These are phyloP conservation scores for Penicillium dipodomyicola DNA, from an alignment of 495 filamentous ascomycete species.

Conservation along the genomic window DNA sequence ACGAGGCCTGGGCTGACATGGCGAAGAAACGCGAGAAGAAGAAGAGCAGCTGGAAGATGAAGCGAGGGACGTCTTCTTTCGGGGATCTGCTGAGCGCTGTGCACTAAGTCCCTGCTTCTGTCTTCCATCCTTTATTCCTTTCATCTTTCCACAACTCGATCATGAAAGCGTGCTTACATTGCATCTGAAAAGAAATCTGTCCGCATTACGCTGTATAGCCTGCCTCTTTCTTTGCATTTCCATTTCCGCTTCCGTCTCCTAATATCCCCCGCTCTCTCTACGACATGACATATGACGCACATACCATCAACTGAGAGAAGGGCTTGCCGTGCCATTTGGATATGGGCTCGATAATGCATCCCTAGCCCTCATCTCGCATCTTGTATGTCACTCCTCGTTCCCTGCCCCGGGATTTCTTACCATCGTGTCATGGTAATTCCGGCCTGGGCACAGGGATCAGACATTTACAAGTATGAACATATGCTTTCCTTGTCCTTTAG, in stretches of 20 bases:
- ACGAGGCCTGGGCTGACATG: constrained; percentile 85
- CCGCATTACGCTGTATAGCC: constrained; percentile 4
- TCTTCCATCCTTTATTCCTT: background rate
- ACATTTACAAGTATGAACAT: constrained; percentile 20
- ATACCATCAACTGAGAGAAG: constrained; percentile 18
- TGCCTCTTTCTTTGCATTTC: background rate
- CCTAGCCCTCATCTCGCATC: constrained; percentile 3
- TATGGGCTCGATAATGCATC: constrained; percentile 4
- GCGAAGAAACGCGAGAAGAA: constrained; percentile 79
- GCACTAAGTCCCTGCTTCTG: constrained; percentile 28
- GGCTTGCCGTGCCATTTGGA: constrained; percentile 1
- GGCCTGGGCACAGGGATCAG: background rate
- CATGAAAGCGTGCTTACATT: background rate
- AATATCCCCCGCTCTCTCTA: constrained; percentile 8
- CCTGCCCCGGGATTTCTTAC: constrained; percentile 3
- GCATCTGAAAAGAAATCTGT: constrained; percentile 2
- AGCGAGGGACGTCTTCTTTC: constrained; percentile 51
- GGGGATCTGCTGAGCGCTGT: constrained; percentile 46
- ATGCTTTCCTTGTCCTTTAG: constrained; percentile 10
- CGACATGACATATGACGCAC: constrained; percentile 26
- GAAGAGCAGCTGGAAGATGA: constrained; percentile 68
- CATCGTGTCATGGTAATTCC: constrained; percentile 2
- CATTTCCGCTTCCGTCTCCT: background rate
- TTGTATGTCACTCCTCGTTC: background rate
- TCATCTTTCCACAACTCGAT: background rate